A percentile compares a stretch with the other conserved stretches of the same genome.
phyloP scores from a whole-genome alignment of 495 filamentous ascomycete genomes.

The Penicillium simplicissimum region DNA sequence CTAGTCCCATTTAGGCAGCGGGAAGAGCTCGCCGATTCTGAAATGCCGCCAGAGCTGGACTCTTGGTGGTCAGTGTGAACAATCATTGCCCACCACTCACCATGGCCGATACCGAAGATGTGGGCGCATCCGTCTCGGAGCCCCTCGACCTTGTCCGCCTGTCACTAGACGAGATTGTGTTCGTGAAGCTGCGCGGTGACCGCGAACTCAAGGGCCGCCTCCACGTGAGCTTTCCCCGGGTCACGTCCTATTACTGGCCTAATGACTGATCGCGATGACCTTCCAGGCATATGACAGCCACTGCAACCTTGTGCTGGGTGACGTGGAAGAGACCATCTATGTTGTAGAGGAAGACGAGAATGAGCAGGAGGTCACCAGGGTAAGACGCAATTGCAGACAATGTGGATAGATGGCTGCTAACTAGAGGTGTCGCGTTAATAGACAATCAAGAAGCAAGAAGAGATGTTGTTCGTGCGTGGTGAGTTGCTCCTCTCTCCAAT shows the following conservation, averaged over 20 bases:
- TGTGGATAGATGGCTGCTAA: slow-evolving; percentile 4
- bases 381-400: slow-evolving; percentile 43
- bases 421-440: slow-evolving; percentile 31
- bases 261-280: slow-evolving; percentile 20
- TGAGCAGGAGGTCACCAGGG: slow-evolving; percentile 68
- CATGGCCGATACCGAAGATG: slow-evolving; percentile 77
- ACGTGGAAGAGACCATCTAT: slow-evolving; percentile 97
- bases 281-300: slow-evolving; percentile 93
- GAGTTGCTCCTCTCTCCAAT: slow-evolving; percentile 21
- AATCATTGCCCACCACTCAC: slow-evolving; percentile 15
- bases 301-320: slow-evolving; percentile 96
- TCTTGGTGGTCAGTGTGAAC: neutral
- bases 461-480: slow-evolving; percentile 99
- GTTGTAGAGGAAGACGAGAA: slow-evolving; percentile 81
- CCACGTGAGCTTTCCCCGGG: slow-evolving; percentile 61
- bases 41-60: slow-evolving; percentile 2
- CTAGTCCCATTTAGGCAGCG: slow-evolving; percentile 25
- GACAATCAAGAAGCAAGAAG: slow-evolving; percentile 94
- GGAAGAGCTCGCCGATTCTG: slow-evolving; percentile 26
- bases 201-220: slow-evolving; percentile 92
- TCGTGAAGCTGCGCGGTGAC: slow-evolving; percentile 94
- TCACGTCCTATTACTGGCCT: slow-evolving; percentile 3
- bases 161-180: slow-evolving; percentile 91
- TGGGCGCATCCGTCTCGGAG: slow-evolving; percentile 68
- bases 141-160: slow-evolving; percentile 94